Conservation (phyloP, 2,329 filamentous ascomycete species). For the Colletotrichum sp. region DNA sequence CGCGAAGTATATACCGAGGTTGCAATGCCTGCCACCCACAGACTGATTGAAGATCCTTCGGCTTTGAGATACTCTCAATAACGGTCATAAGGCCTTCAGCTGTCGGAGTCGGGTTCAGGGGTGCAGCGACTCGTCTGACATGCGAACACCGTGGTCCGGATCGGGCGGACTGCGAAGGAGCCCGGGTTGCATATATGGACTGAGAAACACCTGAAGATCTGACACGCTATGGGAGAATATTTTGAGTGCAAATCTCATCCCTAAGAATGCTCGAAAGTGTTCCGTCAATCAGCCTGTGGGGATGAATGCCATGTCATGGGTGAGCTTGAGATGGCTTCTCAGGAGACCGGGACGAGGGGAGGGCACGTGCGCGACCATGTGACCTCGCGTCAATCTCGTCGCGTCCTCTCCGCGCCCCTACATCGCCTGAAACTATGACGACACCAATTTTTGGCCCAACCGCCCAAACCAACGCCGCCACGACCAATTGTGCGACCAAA, state of each 20-base stretch:
- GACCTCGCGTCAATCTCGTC: slow-evolving; percentile 13
- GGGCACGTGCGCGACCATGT: not conserved
- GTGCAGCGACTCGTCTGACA: not conserved
- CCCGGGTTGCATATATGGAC: not conserved
- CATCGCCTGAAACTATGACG: not conserved
- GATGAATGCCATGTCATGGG: accelerated
- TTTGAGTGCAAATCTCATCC: no score
- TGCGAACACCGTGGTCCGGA: not conserved
- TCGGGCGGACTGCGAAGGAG: not conserved
- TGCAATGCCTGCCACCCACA: not conserved
- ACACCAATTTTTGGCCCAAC: not conserved
- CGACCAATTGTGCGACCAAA: not conserved
- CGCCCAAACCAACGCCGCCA: not conserved
- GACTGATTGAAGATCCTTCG: accelerated
- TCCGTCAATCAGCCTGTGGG: not conserved
- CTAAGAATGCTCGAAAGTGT: not conserved
- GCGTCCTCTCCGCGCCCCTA: not conserved
- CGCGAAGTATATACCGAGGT: not conserved
- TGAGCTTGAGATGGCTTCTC: not conserved
- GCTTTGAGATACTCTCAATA: not conserved
- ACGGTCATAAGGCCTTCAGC: not conserved
- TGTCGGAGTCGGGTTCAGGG: not conserved
- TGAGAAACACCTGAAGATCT: no score
- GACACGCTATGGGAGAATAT: accelerated
- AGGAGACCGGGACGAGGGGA: not conserved